Conservation (phyloP, 768 basidiomycete species). For the Imleria badia region DNA sequence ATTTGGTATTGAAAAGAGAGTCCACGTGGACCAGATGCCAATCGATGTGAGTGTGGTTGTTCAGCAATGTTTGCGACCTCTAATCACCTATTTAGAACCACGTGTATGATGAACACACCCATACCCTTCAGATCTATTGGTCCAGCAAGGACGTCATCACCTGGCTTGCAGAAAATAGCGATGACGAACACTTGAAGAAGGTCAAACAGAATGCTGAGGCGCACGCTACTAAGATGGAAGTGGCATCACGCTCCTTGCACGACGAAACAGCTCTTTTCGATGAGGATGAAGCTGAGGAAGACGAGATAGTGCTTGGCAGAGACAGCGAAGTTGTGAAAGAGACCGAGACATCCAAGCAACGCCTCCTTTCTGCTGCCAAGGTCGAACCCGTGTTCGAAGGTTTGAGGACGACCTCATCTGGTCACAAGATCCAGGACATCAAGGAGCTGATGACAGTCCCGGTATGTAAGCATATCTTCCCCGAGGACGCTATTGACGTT, state of each 20-base stretch:
- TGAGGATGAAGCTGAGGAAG: constrained; percentile 78
- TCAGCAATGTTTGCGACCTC: neutral
- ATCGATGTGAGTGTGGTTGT: constrained; percentile 67
- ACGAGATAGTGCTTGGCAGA: constrained; percentile 78
- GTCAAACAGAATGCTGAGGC: constrained; percentile 92
- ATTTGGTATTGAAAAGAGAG: constrained; percentile 98
- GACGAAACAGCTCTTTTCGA: constrained; percentile 89
- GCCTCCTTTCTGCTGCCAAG: constrained; percentile 73
- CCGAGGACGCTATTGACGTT: constrained; percentile 4
- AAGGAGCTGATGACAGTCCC: constrained; percentile 91
- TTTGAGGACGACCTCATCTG: constrained; percentile 62
- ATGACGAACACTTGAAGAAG: constrained; percentile 94
- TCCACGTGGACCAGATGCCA: constrained; percentile 99
- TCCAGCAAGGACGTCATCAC: constrained; percentile 90
- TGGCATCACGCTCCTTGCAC: constrained; percentile 77
- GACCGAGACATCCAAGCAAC: constrained; percentile 73
- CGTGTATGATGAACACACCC: constrained; percentile 92
- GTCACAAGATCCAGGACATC: constrained; percentile 97
- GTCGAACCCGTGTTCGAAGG: constrained; percentile 82
- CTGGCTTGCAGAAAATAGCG: constrained; percentile 93
- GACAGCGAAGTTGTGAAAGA: constrained; percentile 39
- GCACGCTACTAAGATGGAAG: constrained; percentile 89
- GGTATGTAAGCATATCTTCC: constrained; percentile 45
- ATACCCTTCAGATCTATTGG: constrained; percentile 95
- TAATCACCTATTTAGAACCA: constrained; percentile 64